Evolutionary conservation across 441 rosid species (phyloP).

Genomic region (Populus hybrid): DNA sequence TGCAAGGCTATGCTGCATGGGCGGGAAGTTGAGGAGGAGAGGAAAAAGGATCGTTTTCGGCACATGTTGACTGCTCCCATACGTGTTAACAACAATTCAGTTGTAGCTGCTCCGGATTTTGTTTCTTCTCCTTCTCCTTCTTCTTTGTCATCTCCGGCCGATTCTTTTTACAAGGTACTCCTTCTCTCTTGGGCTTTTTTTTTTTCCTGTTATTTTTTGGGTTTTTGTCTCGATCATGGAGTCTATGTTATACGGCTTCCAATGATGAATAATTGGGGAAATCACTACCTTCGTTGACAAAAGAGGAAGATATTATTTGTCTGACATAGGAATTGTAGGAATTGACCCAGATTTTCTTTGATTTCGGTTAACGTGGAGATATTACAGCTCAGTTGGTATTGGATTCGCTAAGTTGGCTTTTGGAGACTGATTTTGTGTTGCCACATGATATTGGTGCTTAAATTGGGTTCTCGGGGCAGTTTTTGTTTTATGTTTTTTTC

Average conservation of each 20-base stretch:
- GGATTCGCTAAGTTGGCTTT: neutral
- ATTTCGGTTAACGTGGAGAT: no score
- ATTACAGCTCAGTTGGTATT: neutral
- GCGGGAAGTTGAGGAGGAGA: no score
- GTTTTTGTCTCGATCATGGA: neutral
- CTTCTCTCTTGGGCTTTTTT: neutral
- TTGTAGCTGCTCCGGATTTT: no score
- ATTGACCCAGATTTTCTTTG: neutral
- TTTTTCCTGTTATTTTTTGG: no score
- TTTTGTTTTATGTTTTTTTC: no score
- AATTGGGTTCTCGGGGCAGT: neutral
- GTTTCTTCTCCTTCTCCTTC: no score
- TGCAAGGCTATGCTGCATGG: no score
- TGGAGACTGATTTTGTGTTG: neutral
- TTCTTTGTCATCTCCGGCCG: neutral
- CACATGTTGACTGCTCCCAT: no score
- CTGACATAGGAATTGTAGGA: neutral
- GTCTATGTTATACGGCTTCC: neutral
- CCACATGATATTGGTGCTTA: neutral
- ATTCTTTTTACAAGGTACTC: neutral
- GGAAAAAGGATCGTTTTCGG: no score
- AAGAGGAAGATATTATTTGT: neutral
- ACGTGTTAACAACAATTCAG: no score
- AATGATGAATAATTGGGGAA: neutral
- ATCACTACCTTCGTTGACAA: neutral